Conservation (phyloP, 78 protist genomes). For the Dictyostelium intermedium region DNA sequence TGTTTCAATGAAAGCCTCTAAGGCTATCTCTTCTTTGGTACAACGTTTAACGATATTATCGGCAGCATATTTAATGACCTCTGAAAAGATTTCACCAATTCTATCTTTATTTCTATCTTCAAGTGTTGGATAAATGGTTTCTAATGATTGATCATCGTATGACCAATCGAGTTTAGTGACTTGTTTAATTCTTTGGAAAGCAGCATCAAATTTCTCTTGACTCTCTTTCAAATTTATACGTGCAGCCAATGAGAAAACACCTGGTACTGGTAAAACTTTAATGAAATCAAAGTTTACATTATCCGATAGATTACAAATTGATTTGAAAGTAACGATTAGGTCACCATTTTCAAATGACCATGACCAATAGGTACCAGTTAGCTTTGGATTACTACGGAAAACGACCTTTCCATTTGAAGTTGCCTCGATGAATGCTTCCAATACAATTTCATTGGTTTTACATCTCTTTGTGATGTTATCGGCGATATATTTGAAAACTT, state of each 20-base stretch:
- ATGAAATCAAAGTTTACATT: neutral
- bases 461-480: conserved; percentile 13
- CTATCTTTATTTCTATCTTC: neutral
- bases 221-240: neutral
- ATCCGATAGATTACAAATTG: neutral
- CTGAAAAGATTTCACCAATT: conserved; percentile 12
- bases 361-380: conserved; percentile 9
- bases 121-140: neutral
- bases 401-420: conserved; percentile 6
- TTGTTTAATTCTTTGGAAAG: conserved; percentile 1
- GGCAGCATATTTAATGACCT: neutral
- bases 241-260: conserved; percentile 22
- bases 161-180: conserved; percentile 38
- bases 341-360: conserved; percentile 27
- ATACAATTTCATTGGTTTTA: conserved; percentile 3
- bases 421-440: conserved; percentile 44
- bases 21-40: neutral
- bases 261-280: conserved; percentile 53
- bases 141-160: conserved; percentile 24
- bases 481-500: neutral
- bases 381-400: neutral
- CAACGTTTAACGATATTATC: conserved; percentile 27
- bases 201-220: neutral
- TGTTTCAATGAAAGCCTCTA: conserved; percentile 33
- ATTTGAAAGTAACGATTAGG: neutral